Percentiles rank a stretch among this genome's conserved stretches.
These are phyloP conservation scores for Aureobasidium musti DNA, from an alignment of 2,329 filamentous ascomycete species.

Conservation along the genomic window DNA sequence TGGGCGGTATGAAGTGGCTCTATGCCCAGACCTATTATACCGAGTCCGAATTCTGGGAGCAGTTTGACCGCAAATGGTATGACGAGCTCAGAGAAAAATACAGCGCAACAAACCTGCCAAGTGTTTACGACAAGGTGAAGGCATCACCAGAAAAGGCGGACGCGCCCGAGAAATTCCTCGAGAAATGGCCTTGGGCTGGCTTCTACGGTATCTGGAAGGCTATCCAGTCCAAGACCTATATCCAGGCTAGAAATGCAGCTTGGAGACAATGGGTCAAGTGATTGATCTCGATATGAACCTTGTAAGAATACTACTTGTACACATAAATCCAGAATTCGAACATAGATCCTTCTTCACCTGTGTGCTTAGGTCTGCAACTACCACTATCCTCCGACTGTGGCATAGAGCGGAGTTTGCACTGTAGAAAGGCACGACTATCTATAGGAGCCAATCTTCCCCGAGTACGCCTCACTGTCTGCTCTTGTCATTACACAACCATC, in stretches of 20 bases:
- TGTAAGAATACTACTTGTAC: neutral
- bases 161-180: constrained; percentile 7
- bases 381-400: too few relatives aligned
- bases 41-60: constrained; percentile 67
- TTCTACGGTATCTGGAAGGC: constrained; percentile 32
- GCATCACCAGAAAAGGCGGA: constrained; percentile 7
- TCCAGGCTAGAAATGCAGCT: constrained; percentile 29
- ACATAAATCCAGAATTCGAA: neutral
- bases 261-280: constrained; percentile 26
- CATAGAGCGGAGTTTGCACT: too few relatives aligned
- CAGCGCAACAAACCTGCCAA: constrained; percentile 60
- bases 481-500: too few relatives aligned
- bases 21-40: constrained; percentile 71
- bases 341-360: too few relatives aligned
- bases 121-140: constrained; percentile 63
- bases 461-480: too few relatives aligned
- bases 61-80: constrained; percentile 63
- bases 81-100: constrained; percentile 61
- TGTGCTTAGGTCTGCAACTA: too few relatives aligned
- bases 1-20: constrained; percentile 68
- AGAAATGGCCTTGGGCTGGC: constrained; percentile 31
- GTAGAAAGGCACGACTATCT: too few relatives aligned
- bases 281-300: neutral
- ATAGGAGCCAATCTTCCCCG: too few relatives aligned
- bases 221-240: constrained; percentile 30